Conservation (phyloP, 768 basidiomycete species). For the Piloderma croceum region DNA sequence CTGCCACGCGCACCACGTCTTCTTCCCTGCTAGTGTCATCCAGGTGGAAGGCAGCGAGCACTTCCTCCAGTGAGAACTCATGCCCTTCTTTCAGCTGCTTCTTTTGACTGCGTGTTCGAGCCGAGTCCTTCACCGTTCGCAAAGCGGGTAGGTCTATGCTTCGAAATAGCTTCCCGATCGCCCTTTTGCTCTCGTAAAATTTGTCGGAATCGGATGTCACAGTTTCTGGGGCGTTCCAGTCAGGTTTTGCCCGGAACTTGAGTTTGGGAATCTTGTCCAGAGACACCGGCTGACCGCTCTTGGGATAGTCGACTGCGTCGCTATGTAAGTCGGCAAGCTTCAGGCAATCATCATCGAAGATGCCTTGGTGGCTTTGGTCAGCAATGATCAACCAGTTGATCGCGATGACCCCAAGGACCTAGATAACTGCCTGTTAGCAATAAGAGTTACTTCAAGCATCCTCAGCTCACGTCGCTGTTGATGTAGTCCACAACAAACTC, state of each 20-base stretch:
- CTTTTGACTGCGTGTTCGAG: neutral
- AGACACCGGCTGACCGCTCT: conserved; percentile 45
- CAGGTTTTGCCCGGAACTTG: conserved; percentile 38
- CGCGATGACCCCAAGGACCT: conserved; percentile 59
- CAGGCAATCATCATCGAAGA: conserved; percentile 48
- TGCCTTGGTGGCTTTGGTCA: conserved; percentile 43
- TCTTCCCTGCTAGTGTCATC: conserved; percentile 5
- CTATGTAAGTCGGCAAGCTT: conserved; percentile 53
- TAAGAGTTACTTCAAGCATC: neutral
- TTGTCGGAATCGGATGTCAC: conserved; percentile 17
- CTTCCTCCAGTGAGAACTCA: neutral
- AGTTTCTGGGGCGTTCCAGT: conserved; percentile 66
- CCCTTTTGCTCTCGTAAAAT: conserved; percentile 49
- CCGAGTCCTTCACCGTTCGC: neutral
- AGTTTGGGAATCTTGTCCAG: conserved; percentile 38
- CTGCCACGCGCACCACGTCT: conserved; percentile 7
- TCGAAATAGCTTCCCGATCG: conserved; percentile 60
- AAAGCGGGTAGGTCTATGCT: conserved; percentile 48
- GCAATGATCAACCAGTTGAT: conserved; percentile 62
- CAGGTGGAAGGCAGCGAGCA: conserved; percentile 12
- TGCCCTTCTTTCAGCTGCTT: neutral
- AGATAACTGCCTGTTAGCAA: conserved; percentile 3
- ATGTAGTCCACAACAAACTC: conserved; percentile 70
- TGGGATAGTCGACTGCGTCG: conserved; percentile 63
- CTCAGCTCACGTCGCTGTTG: conserved; percentile 52